Conservation (phyloP, 2,329 filamentous ascomycete genomes). For the Cladosporium sp. region DNA sequence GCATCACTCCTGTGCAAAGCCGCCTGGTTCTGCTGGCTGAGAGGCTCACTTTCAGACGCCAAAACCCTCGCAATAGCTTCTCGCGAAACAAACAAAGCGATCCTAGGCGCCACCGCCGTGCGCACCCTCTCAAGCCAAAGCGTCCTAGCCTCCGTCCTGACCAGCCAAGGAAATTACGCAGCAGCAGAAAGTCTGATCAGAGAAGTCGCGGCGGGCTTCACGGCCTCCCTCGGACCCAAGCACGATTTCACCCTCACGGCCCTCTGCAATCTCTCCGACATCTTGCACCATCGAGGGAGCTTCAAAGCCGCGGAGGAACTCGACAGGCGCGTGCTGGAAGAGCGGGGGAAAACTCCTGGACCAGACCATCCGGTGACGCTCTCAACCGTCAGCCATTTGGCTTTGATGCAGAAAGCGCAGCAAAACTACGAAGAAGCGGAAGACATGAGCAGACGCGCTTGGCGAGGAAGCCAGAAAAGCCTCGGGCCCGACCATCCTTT, state of each 20-base stretch:
- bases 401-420: not conserved
- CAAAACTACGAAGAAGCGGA: not conserved
- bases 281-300: too few species aligned
- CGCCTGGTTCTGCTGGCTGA: not conserved
- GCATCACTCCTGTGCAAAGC: not conserved
- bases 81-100: not conserved
- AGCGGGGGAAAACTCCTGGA: not conserved
- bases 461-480: not conserved
- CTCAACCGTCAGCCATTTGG: not conserved
- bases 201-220: too few species aligned
- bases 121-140: not conserved
- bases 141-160: not conserved
- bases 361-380: not conserved
- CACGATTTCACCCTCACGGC: too few species aligned
- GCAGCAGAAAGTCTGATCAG: not conserved
- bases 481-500: not conserved
- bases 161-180: not conserved
- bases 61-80: not conserved
- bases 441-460: not conserved
- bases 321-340: too few species aligned
- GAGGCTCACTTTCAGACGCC: not conserved
- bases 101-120: not conserved
- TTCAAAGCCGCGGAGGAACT: too few species aligned
- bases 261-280: too few species aligned
- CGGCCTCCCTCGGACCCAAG: too few species aligned